A percentile compares a stretch with the other conserved stretches of the same genome.
These are phyloP conservation scores for Myxozyma vanderwaltii DNA, from an alignment of 805 yeast genomes.

Conservation along the genomic window DNA sequence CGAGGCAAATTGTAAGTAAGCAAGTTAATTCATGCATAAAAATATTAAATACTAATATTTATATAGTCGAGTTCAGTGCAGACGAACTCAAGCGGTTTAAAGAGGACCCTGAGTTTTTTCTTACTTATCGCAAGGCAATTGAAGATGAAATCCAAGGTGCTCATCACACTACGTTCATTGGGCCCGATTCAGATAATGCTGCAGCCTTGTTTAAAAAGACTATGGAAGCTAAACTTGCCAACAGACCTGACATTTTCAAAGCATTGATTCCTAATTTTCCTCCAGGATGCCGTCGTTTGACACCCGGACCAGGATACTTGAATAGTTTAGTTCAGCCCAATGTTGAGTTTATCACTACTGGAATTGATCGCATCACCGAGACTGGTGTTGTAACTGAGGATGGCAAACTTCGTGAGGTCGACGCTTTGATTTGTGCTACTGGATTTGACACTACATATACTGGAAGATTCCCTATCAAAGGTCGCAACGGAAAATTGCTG, in stretches of 20 bases:
- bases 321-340: constrained; percentile 24
- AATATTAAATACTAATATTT: neutral
- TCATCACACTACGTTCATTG: constrained; percentile 6
- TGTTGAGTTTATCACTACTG: constrained; percentile 25
- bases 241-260: constrained; percentile 20
- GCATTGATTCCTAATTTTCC: constrained; percentile 30
- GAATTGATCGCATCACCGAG: constrained; percentile 23
- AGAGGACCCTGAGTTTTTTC: constrained; percentile 31
- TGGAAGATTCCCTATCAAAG: constrained; percentile 32
- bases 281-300: constrained; percentile 34
- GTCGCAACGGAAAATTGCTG: constrained; percentile 21
- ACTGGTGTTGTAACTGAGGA: constrained; percentile 30
- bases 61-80: constrained; percentile 10
- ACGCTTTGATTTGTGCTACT: constrained; percentile 33
- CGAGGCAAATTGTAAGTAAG: constrained; percentile 18
- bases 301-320: constrained; percentile 35
- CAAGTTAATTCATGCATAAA: neutral
- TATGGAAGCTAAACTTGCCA: constrained; percentile 18
- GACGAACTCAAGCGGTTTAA: constrained; percentile 26
- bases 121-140: constrained; percentile 36
- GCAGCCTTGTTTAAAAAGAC: constrained; percentile 2
- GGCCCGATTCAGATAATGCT: neutral
- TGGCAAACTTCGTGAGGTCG: constrained; percentile 26
- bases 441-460: constrained; percentile 31
- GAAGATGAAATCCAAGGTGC: constrained; percentile 28